Evolutionary conservation across 306 rosid species (phyloP), one percentile per base, ranked within the genome.

Genomic region (Abrus pulchellus): DNA sequence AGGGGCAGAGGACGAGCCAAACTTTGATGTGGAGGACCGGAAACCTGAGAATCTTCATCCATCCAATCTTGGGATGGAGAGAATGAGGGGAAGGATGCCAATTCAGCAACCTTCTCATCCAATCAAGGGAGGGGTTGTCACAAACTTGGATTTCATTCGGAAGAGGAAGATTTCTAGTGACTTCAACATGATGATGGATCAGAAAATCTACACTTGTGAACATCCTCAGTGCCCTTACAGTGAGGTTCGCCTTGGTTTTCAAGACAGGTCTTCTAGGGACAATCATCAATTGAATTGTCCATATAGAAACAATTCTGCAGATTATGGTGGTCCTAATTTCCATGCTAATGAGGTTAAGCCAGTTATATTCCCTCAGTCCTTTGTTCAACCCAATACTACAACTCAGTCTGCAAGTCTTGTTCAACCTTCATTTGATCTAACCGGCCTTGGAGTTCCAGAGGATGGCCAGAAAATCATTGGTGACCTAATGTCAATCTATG

Each of bases 181-280:
- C 45, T 69, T 89, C 1, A 84, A 64, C 89, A 64, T 75, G 66
- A 76, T 85, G 72, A 82, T 83, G 82, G 89, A 89, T 13, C 93
- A 83, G 52, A 86, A 82, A 29, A 68, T 80, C 8, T 91, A 82
- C 83, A 91, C 96, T 1, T 91, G 96, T 9, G 89, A 89, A 43
- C 78, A 87, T 50, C 85, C 85, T 71, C 84, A 87, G 72, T 91
- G 96, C 44, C 90, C 90, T 84, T 89, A 89, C 61, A 89, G 72
- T 5, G 91, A 89, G 72, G 6, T 43, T 32, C 87, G 83, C 61
- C 67, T 83, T 7, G 96, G 90, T 14, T 91, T 91, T 59, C 81
- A 49, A 1, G 96, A 91, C 74, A 84, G 93, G 80, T 54, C 85
- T 36, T 83, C 91, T 0, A 86, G 96, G 90, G 93, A 91, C 87